Evolutionary conservation across 1,284 basidiomycete genomes (phyloP).

Genomic region (Peniophora sp.): DNA sequence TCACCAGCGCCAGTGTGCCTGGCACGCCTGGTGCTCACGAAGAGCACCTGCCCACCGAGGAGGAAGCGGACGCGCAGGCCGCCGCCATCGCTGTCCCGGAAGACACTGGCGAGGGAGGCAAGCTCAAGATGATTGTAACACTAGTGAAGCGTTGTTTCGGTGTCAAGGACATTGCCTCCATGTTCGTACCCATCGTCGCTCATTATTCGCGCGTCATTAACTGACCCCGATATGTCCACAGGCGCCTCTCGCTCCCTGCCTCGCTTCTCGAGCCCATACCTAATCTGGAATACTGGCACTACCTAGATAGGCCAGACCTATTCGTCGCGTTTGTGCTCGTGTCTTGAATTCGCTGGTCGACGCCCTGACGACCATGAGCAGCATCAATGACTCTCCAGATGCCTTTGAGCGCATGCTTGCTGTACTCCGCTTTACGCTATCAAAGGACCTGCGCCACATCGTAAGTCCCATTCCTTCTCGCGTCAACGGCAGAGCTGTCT

Average conservation of each 20-base stretch:
- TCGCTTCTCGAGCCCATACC: constrained; percentile 87
- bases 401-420: constrained; percentile 91
- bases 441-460: constrained; percentile 94
- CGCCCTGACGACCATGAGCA: constrained; percentile 18
- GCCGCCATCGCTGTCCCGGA: constrained; percentile 70
- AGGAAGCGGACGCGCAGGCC: constrained; percentile 33
- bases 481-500: neutral
- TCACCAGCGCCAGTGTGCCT: neutral
- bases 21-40: neutral
- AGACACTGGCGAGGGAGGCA: constrained; percentile 77
- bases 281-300: constrained; percentile 95
- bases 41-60: constrained; percentile 11
- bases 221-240: constrained; percentile 20
- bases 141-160: constrained; percentile 83
- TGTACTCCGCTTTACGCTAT: constrained; percentile 82
- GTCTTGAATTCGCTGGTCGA: neutral
- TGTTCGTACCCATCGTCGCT: constrained; percentile 39
- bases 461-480: constrained; percentile 34
- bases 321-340: constrained; percentile 69
- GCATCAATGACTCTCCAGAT: constrained; percentile 86
- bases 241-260: constrained; percentile 84
- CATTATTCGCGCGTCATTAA: neutral
- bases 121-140: constrained; percentile 84
- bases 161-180: constrained; percentile 86
- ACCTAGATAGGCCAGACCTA: constrained; percentile 88